Percentiles rank a stretch among this genome's conserved stretches.
phyloP scores from a whole-genome alignment of 2,329 filamentous ascomycete genomes.

The Ambrosiella xylebori region DNA sequence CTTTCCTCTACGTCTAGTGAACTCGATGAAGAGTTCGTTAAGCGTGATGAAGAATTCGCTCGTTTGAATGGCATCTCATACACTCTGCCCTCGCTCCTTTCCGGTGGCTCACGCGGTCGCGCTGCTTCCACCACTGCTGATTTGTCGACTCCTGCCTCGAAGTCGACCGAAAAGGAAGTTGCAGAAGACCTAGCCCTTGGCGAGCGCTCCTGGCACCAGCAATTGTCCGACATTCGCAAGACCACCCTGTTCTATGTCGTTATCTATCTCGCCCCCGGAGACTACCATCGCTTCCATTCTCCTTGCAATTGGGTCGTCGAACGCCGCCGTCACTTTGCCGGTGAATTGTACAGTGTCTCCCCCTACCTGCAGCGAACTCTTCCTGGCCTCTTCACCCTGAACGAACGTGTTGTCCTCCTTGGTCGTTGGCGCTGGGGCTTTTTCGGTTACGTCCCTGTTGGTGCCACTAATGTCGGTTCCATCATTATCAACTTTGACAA shows the following conservation, averaged over 20 bases:
- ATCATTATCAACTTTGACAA: constrained; percentile 95
- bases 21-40: constrained; percentile 48
- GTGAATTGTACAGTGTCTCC: constrained; percentile 86
- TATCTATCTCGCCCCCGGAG: constrained; percentile 79
- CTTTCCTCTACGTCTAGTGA: constrained; percentile 17
- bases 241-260: constrained; percentile 83
- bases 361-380: constrained; percentile 87
- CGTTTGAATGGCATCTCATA: constrained; percentile 90
- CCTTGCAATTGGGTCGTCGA: constrained; percentile 92
- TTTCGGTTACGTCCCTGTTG: constrained; percentile 90
- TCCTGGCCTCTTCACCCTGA: constrained; percentile 87
- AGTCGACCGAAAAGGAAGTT: constrained; percentile 47
- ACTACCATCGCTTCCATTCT: constrained; percentile 97
- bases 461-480: constrained; percentile 91
- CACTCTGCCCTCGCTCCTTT: constrained; percentile 73
- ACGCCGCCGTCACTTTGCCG: constrained; percentile 87
- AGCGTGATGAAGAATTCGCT: constrained; percentile 81
- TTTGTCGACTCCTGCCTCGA: constrained; percentile 57
- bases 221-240: constrained; percentile 31
- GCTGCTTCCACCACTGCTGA: constrained; percentile 31
- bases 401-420: constrained; percentile 85
- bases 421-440: constrained; percentile 95
- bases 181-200: constrained; percentile 64
- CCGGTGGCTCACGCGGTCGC: constrained; percentile 41
- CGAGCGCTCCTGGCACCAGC: constrained; percentile 51